Evolutionary conservation across 2,329 filamentous ascomycete species (phyloP).

Genomic region (Cytospora piceicola): DNA sequence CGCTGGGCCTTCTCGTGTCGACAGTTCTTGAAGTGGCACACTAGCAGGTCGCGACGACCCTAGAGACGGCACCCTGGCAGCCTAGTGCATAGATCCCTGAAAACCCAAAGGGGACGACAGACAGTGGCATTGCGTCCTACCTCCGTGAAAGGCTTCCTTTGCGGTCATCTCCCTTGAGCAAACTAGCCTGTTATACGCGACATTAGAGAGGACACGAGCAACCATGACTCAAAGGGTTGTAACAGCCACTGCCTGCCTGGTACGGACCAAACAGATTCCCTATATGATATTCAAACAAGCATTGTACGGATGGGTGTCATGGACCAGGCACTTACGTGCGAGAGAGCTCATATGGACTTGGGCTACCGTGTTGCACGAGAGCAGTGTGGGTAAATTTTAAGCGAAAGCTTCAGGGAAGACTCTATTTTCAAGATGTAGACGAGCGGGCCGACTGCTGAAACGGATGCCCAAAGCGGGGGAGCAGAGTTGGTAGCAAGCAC

Average conservation of each 20-base stretch:
- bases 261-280: not conserved
- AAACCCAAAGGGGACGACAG: not conserved
- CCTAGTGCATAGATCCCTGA: not conserved
- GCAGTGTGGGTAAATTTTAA: not conserved
- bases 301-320: not conserved
- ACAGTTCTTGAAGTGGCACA: not conserved
- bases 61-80: not conserved
- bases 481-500: not conserved
- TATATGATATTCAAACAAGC: not conserved
- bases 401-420: not conserved
- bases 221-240: not conserved
- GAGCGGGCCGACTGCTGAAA: constrained; percentile 1
- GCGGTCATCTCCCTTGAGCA: not conserved
- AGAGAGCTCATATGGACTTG: not conserved
- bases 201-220: not conserved
- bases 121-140: not conserved
- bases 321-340: not conserved
- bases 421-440: not conserved
- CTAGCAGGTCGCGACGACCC: not conserved
- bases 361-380: not conserved
- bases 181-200: not conserved
- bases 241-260: not conserved
- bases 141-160: not conserved
- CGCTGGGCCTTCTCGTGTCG: not conserved
- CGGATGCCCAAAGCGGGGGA: not conserved